These are phyloP conservation scores for Termitomyces sp. DNA, from an alignment of 768 basidiomycete genomes.

Conservation along the genomic window DNA sequence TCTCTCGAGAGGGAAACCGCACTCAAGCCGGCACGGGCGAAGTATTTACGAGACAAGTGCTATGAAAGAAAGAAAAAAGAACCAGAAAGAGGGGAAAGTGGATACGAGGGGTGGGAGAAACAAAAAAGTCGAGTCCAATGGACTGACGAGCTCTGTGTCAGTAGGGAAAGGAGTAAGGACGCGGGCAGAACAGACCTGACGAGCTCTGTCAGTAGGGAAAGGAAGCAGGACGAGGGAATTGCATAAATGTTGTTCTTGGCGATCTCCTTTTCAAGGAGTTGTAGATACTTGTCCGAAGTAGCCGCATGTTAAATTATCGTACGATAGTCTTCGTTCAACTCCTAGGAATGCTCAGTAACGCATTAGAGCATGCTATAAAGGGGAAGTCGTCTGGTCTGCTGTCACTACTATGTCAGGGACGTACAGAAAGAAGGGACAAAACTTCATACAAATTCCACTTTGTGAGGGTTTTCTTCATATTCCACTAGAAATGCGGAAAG, in stretches of 20 bases:
- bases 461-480: slow-evolving; percentile 61
- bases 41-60: too few relatives aligned
- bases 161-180: too few relatives aligned
- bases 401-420: background rate
- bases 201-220: too few relatives aligned
- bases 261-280: slow-evolving; percentile 41
- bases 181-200: too few relatives aligned
- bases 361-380: slow-evolving; percentile 62
- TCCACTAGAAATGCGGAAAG: slow-evolving; percentile 64
- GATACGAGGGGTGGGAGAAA: too few relatives aligned
- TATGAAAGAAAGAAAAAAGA: too few relatives aligned
- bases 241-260: slow-evolving; percentile 32
- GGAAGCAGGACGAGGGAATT: slow-evolving; percentile 16
- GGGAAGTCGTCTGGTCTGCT: slow-evolving; percentile 49
- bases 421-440: background rate
- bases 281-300: slow-evolving; percentile 45
- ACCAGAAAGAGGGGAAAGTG: too few relatives aligned
- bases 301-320: slow-evolving; percentile 40
- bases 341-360: slow-evolving; percentile 52
- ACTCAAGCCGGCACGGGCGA: too few relatives aligned
- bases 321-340: slow-evolving; percentile 42
- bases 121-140: too few relatives aligned
- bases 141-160: too few relatives aligned
- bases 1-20: too few relatives aligned
- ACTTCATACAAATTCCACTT: slow-evolving; percentile 40